Evolutionary conservation across 179 eudicot species (phyloP), one percentile per base, ranked within the genome.

Genomic region (Beta corolliflora): DNA sequence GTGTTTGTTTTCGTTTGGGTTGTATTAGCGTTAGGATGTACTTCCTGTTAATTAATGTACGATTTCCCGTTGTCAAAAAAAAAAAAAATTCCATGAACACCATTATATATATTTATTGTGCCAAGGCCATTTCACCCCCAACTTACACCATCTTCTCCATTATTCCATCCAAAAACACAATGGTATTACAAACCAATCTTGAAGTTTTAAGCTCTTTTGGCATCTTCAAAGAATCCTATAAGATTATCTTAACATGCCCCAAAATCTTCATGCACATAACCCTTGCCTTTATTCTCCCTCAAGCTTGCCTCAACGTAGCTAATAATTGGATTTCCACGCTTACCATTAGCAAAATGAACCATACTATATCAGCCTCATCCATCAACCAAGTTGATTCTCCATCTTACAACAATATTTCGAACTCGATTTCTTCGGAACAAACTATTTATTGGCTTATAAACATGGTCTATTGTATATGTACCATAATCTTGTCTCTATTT

Each of bases 181-280:
- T 52, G 76, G n/a, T 2, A 50, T 41, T 23, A 23, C 25, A 61
- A 31, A 68, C 9, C 3, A 81, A 84, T 60, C 77, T 86, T 25
- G 83, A 84, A 81, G 75, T 58, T 64, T 65, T 87, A 54, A 81
- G 85, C 10, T 67, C 77, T 76, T 65, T 84, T 55, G 85, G 82
- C 46, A 87, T 84, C 48, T 79, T 83, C 80, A 84, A 82, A 41
- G 85, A 81, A 73, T 87, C 89, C 60, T 5, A 77, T 13, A 84
- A 87, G 29, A 73, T 82, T 41, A 81, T 87, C 50, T 59, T 73
- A 4, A 79, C 85, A 81, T 80, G 77, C 77, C 77, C 69, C 5
- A 87, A 87, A 46, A 82, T 89, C 83, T 88, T 91, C 84, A 75
- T 80, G 52, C 84, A 85, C 53, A 85, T 91, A 78, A 91, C 85